Conservation (phyloP, 1,139 yeast species). For the Yamadazyma triangularis region DNA sequence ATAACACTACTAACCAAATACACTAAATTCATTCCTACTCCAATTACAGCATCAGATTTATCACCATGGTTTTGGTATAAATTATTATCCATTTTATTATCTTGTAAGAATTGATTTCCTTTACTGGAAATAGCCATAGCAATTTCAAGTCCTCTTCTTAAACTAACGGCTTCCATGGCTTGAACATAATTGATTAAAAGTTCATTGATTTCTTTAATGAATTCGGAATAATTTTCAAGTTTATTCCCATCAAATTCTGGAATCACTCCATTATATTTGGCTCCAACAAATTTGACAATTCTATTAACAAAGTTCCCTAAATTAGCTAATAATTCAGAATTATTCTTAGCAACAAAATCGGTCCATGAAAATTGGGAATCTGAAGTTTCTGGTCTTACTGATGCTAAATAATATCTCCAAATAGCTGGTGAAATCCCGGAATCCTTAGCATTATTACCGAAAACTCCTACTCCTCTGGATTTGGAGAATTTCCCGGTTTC, state of each 20-base stretch:
- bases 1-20: constrained; percentile 78
- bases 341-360: constrained; percentile 90
- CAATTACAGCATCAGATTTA: constrained; percentile 88
- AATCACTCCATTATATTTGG: constrained; percentile 88
- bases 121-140: constrained; percentile 91
- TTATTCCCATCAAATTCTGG: constrained; percentile 53
- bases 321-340: constrained; percentile 89
- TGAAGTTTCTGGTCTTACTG: constrained; percentile 90
- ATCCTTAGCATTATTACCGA: constrained; percentile 95
- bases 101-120: constrained; percentile 94
- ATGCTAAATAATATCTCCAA: constrained; percentile 94
- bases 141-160: constrained; percentile 83
- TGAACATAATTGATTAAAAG: constrained; percentile 59
- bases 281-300: constrained; percentile 80
- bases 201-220: constrained; percentile 56
- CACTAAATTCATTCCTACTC: constrained; percentile 83
- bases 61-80: constrained; percentile 72
- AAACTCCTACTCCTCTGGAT: constrained; percentile 95
- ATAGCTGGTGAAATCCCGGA: constrained; percentile 89
- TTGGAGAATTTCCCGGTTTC: constrained; percentile 98
- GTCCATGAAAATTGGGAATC: constrained; percentile 98
- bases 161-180: constrained; percentile 73
- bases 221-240: constrained; percentile 46
- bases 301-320: constrained; percentile 96
- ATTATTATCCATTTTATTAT: constrained; percentile 87